Percentiles rank a stretch among this genome's conserved stretches.
phyloP scores from a whole-genome alignment of 2,329 filamentous ascomycete species.

The Westerdykella sp. region DNA sequence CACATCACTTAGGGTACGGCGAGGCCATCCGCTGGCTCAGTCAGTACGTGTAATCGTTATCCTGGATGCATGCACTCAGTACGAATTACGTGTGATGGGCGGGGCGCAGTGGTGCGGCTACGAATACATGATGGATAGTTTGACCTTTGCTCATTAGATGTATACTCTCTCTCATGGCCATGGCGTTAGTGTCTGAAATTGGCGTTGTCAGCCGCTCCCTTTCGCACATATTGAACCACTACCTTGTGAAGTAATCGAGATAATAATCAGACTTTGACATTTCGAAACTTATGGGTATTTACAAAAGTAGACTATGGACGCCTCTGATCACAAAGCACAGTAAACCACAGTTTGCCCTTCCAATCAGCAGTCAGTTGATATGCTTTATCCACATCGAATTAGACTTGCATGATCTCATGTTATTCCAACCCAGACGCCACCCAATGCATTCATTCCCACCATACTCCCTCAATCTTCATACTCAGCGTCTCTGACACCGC shows the following conservation, averaged over 20 bases:
- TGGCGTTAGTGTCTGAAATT: slow-evolving; percentile 7
- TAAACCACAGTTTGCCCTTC: neutral
- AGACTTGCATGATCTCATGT: neutral
- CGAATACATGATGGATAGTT: slow-evolving; percentile 4
- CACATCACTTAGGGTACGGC: slow-evolving; percentile 25
- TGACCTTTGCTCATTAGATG: slow-evolving; percentile 4
- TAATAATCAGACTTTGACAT: neutral
- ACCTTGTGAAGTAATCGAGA: neutral
- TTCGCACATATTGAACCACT: neutral
- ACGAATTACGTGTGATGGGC: neutral
- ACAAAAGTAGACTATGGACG: too few relatives aligned
- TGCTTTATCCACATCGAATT: too few relatives aligned
- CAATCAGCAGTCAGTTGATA: neutral
- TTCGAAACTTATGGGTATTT: too few relatives aligned
- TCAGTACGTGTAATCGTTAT: slow-evolving; percentile 32
- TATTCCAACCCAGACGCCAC: slow-evolving; percentile 7
- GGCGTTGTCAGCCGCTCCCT: slow-evolving; percentile 1
- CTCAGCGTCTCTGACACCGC: slow-evolving; percentile 52
- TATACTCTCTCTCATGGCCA: slow-evolving; percentile 4
- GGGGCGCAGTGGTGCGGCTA: slow-evolving; percentile 1
- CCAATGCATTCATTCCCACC: slow-evolving; percentile 4
- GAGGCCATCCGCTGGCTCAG: slow-evolving; percentile 40
- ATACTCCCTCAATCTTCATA: slow-evolving; percentile 25
- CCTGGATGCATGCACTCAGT: neutral
- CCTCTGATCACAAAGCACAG: too few relatives aligned